phyloP scores from a whole-genome alignment of 495 filamentous ascomycete species.

The Apodospora peruviana region DNA sequence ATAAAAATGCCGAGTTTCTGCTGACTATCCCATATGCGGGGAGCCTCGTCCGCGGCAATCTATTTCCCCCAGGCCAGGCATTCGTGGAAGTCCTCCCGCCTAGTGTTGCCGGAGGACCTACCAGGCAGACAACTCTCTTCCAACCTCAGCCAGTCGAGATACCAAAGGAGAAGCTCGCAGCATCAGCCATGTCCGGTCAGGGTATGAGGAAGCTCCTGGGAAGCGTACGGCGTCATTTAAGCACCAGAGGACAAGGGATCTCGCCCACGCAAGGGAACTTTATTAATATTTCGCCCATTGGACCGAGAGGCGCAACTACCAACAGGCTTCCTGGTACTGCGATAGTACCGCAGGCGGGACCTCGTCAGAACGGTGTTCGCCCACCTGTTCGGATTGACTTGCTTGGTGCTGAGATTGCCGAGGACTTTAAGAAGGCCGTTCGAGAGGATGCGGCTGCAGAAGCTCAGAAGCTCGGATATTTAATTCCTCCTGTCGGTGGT shows the following conservation, averaged over 20 bases:
- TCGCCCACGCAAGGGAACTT: conserved; percentile 42
- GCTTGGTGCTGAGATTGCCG: conserved; percentile 68
- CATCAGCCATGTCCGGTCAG: conserved; percentile 49
- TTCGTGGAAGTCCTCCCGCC: conserved; percentile 69
- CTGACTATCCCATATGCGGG: conserved; percentile 67
- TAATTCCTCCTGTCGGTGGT: conserved; percentile 8
- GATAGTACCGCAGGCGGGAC: conserved; percentile 47
- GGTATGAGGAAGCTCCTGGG: conserved; percentile 84
- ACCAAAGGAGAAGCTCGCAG: conserved; percentile 35
- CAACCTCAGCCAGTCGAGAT: conserved; percentile 29
- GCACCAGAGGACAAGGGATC: conserved; percentile 53
- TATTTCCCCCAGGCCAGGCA: conserved; percentile 69
- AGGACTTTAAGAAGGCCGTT: conserved; percentile 66
- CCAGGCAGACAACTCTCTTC: conserved; percentile 45
- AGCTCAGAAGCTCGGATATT: conserved; percentile 23
- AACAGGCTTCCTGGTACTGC: conserved; percentile 50
- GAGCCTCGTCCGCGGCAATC: conserved; percentile 75
- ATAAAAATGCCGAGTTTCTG: conserved; percentile 51
- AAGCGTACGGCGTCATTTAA: conserved; percentile 80
- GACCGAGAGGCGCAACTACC: conserved; percentile 43
- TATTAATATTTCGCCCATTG: conserved; percentile 46
- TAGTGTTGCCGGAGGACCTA: conserved; percentile 28
- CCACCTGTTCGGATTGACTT: conserved; percentile 62
- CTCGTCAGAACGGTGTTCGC: conserved; percentile 33
- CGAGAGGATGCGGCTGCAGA: conserved; percentile 49